phyloP scores from a whole-genome alignment of 2,329 filamentous ascomycete genomes.

The Pestalotiopsis sp. region DNA sequence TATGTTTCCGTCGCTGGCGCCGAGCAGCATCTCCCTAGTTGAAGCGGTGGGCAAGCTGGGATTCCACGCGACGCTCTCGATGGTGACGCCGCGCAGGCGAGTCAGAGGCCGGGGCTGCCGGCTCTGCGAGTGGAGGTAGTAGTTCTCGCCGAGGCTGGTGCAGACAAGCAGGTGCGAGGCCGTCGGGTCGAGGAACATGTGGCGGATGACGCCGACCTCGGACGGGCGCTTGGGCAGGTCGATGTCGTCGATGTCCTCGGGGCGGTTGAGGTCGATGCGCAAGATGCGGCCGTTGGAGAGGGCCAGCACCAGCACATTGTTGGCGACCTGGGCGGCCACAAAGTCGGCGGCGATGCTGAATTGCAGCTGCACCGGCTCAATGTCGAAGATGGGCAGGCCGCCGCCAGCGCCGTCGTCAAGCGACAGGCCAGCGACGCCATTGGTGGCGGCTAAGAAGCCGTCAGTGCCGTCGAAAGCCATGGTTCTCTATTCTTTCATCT shows the following conservation, averaged over 20 bases:
- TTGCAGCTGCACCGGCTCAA: conserved; percentile 88
- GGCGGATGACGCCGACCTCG: conserved; percentile 88
- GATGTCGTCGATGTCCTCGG: conserved; percentile 97
- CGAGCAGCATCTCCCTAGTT: conserved; percentile 89
- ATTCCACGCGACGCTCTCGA: conserved; percentile 94
- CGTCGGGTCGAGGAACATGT: conserved; percentile 96
- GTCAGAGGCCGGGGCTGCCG: conserved; percentile 81
- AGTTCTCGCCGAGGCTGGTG: conserved; percentile 91
- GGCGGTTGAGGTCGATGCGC: conserved; percentile 89
- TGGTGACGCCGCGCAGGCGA: conserved; percentile 79
- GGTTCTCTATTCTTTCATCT: conserved; percentile 4
- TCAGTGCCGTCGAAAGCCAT: conserved; percentile 17
- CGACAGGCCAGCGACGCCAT: conserved; percentile 56
- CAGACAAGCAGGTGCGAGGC: conserved; percentile 92
- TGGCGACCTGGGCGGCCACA: conserved; percentile 92
- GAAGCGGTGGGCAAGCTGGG: conserved; percentile 89
- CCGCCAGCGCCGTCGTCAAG: conserved; percentile 57
- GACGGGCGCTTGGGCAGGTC: conserved; percentile 92
- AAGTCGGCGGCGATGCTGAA: conserved; percentile 96
- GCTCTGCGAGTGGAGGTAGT: conserved; percentile 95
- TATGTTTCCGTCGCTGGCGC: conserved; percentile 88
- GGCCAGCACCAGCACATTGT: conserved; percentile 92
- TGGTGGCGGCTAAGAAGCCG: conserved; percentile 20
- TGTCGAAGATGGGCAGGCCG: conserved; percentile 85
- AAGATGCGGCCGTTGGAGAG: conserved; percentile 90